These are phyloP conservation scores for Candida easanensis DNA, from an alignment of 805 yeast genomes.

Conservation along the genomic window DNA sequence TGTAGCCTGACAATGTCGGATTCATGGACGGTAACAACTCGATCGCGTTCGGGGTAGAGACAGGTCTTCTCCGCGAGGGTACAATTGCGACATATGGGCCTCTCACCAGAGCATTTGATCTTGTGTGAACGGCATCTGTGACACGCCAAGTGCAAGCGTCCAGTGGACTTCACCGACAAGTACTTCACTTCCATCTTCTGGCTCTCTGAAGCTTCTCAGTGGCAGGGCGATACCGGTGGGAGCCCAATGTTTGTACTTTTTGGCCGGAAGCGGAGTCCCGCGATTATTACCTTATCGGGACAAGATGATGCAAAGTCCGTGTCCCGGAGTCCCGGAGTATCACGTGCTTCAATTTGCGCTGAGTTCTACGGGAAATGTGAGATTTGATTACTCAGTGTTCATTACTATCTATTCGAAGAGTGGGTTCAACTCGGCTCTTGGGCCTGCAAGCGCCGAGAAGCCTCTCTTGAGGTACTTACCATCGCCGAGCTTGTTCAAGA, in stretches of 20 bases:
- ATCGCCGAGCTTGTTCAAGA: slow-evolving; percentile 16
- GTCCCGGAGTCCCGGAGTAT: too few species aligned
- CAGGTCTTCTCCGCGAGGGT: slow-evolving; percentile 12
- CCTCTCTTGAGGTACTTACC: slow-evolving; percentile 32
- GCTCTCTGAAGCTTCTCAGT: too few species aligned
- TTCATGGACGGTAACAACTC: slow-evolving; percentile 22
- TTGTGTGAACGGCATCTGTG: slow-evolving; percentile 23
- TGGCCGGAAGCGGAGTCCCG: neutral
- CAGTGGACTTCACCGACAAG: slow-evolving; percentile 20
- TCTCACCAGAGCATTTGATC: slow-evolving; percentile 25
- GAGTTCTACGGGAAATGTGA: too few species aligned
- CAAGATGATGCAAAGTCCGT: too few species aligned
- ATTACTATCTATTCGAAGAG: slow-evolving; percentile 8
- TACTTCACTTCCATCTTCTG: slow-evolving; percentile 7
- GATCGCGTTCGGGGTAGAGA: slow-evolving; percentile 21
- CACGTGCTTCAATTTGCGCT: too few species aligned
- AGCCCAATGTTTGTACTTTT: too few species aligned
- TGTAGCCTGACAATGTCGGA: slow-evolving; percentile 22
- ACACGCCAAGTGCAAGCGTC: slow-evolving; percentile 23
- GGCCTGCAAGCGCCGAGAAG: slow-evolving; percentile 21
- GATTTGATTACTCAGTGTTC: too few species aligned
- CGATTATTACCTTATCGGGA: neutral
- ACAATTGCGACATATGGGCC: slow-evolving; percentile 25
- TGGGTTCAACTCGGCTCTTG: slow-evolving; percentile 24
- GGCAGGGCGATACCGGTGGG: too few species aligned